Evolutionary conservation across 2,329 filamentous ascomycete genomes (phyloP).

Genomic region (Trichoderma lentiforme): DNA sequence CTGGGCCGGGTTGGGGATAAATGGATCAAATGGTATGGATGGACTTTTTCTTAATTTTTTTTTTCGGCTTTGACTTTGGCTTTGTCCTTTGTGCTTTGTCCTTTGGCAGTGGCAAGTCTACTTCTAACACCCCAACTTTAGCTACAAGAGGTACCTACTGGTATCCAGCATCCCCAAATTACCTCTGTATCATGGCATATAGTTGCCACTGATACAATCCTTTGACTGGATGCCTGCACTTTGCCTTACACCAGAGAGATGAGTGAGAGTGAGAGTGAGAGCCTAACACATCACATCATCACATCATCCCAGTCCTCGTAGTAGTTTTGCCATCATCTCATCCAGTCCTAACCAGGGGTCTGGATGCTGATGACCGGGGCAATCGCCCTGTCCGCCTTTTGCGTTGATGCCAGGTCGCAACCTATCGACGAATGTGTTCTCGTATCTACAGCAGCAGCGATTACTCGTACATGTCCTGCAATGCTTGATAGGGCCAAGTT

Average conservation of each 20-base stretch:
- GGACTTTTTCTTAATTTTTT: neutral
- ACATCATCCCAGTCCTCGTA: neutral
- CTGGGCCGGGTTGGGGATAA: neutral
- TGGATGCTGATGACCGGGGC: neutral
- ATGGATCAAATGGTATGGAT: neutral
- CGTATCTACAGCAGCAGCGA: neutral
- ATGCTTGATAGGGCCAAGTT: neutral
- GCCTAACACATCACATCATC: neutral
- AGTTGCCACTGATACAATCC: no score
- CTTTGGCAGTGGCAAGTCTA: neutral
- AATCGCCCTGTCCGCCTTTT: neutral
- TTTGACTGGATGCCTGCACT: no score
- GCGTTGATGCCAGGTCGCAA: neutral
- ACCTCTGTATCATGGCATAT: neutral
- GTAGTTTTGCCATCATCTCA: neutral
- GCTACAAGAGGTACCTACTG: neutral
- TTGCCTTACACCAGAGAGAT: neutral
- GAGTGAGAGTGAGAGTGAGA: neutral
- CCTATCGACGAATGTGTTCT: neutral
- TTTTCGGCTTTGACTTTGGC: neutral
- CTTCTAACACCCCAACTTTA: neutral
- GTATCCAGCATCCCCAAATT: neutral
- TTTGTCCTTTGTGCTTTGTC: neutral
- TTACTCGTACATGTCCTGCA: neutral
- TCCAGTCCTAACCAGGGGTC: neutral